Percentiles rank a stretch among this genome's conserved stretches.
Evolutionary conservation across 371 early-diverging fungal genomes (phyloP).

Genomic region (Thermomucor indicae-seudaticae): DNA sequence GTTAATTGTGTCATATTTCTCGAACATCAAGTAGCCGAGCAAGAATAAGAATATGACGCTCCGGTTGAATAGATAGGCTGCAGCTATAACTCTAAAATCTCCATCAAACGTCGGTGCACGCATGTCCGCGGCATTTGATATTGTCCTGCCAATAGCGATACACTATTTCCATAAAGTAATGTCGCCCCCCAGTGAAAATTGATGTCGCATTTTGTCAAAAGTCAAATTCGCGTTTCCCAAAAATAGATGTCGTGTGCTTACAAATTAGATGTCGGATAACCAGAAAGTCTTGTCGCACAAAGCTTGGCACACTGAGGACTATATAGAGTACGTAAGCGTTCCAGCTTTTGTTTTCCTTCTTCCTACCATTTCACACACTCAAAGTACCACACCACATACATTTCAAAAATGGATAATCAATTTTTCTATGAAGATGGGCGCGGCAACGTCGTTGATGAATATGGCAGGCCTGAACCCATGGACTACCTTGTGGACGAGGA

Average conservation of each 20-base stretch:
- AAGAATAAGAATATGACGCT: too few relatives aligned
- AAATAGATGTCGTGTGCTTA: neutral
- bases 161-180: neutral
- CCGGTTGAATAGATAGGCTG: too few relatives aligned
- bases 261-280: neutral
- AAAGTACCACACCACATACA: neutral
- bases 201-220: neutral
- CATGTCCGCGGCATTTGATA: too few relatives aligned
- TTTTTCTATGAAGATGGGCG: slow-evolving; percentile 11
- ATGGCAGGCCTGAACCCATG: too few relatives aligned
- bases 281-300: neutral
- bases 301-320: slow-evolving; percentile 1
- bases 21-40: too few relatives aligned
- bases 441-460: slow-evolving; percentile 9
- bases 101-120: too few relatives aligned
- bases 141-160: neutral
- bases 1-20: too few relatives aligned
- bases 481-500: too few relatives aligned
- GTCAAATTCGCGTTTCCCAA: neutral
- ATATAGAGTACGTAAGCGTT: too few relatives aligned
- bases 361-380: neutral
- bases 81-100: too few relatives aligned
- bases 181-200: neutral
- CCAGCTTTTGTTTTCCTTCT: neutral
- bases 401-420: slow-evolving; percentile 1